Conservation (phyloP, 768 basidiomycete species). For the Naganishia friedmannii region DNA sequence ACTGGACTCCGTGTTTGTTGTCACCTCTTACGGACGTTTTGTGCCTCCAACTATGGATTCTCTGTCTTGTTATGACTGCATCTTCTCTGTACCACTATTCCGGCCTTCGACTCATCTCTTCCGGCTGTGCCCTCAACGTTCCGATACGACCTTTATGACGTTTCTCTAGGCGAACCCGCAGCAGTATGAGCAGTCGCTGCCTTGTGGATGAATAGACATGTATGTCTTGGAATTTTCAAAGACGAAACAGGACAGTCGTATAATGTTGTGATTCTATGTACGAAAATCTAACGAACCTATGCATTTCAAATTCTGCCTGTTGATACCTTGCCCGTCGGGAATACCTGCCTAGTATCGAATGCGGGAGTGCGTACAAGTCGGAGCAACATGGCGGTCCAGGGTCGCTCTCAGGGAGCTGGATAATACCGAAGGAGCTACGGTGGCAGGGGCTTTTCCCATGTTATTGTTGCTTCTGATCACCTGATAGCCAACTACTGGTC, state of each 20-base stretch:
- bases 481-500: no score
- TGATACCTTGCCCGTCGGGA: no score
- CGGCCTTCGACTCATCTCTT: neutral
- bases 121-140: neutral
- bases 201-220: neutral
- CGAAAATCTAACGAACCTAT: neutral
- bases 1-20: no score
- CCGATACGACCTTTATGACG: slow-evolving; percentile 7
- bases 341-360: no score
- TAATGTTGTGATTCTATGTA: neutral
- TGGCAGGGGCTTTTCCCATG: no score
- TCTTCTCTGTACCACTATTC: neutral
- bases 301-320: neutral
- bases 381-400: no score
- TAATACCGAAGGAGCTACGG: no score
- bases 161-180: neutral
- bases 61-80: neutral
- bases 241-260: slow-evolving; percentile 1
- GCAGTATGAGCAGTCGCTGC: neutral
- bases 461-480: no score
- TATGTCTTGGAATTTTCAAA: neutral
- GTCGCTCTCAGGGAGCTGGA: no score
- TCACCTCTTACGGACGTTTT: no score
- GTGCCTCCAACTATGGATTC: neutral
- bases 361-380: no score